Evolutionary conservation across 1,284 basidiomycete genomes (phyloP), one percentile per base, ranked within the genome.

Genomic region (Lentinula novae-zelandiae): DNA sequence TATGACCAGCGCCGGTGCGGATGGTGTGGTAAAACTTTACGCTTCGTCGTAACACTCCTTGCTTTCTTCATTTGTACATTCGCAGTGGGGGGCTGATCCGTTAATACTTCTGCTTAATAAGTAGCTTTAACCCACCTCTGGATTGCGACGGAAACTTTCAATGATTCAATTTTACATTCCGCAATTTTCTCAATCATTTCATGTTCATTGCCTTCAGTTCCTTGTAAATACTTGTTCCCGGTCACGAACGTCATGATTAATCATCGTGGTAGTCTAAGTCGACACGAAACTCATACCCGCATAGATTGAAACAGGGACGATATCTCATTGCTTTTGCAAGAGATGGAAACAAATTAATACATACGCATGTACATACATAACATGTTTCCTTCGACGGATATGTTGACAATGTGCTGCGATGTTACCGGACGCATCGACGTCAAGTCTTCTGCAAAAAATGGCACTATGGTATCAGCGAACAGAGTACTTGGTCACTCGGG

Each of bases 11-110:
- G 92, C 93, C 5, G 96, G 96, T 17, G 94, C 95, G 7, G 96
- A 98, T 74, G 95, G 95, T n/a, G 88, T 95, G 33, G 86, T 98
- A 63, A 94, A 95, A 72, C 79, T 98, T 51, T 98, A 90, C 70
- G 87, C 90, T 62, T 88, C 89, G 67, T 90, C 88, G 74, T 91
- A 81, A 73, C 50, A 50, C 12, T 17, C 13, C 53, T 55, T 56
- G 12, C 44, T 58, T 48, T 40, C 38, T 53, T 20, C 44, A 46
- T n/a, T 17, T 57, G 22, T 50, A 52, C 36, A 33, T 22, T 27
- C 44, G 31, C 44, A 8, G 3, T 3, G 27, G 27, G n/a, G 22
- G 27, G 27, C 44, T 62, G 31, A 38, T 51, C 38, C 58, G 48
- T 54, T 52, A 42, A 53, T 52, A 60, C 48, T 53, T 53, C 53